Evolutionary conservation across 352 stramenopile species (phyloP), one percentile per base, ranked within the genome.

Genomic region (Globisporangium iwayamae): DNA sequence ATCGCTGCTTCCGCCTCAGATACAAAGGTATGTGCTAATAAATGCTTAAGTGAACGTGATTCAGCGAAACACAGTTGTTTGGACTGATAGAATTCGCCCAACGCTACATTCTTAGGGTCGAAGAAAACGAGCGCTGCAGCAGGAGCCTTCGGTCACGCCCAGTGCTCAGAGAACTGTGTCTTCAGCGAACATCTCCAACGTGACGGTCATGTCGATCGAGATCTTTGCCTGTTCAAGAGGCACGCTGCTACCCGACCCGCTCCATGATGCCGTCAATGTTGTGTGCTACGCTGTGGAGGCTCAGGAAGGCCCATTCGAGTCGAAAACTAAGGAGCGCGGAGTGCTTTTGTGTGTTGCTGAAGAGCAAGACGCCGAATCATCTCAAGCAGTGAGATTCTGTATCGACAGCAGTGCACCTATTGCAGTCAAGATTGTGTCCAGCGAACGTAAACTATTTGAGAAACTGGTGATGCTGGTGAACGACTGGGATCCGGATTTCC

Each of bases 401-500:
- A 70, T 83, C 32, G 72, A 78, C 50, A 39, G 39, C 39, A 54
- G 18, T 13, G 16, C 62, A 46, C 56, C 73, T 16, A 56, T 73
- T 22, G 71, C 52, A 6, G 74, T 85, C 30, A 69, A 52, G 43
- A 43, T 77, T 51, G 70, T 55, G 50, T 53, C 63, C 7, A 67
- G 80, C 50, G 90, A 97, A 70, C 64, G 59, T 4, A 77, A 85
- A 45, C 63, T 97, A 28, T 71, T 97, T 25, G 56, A 52, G 13
- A 69, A 57, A 25, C 41, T 97, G 5, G 71, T 88, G 32, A 51
- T 38, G 13, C 47, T 96, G 16, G 79, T 97, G 34, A 70, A 73
- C 10, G 46, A 71, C 11, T 91, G 83, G 78, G 89, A 98, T 59
- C 90, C 90, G n/a, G 91, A 98, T 60, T 94, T 97, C 48, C 71